Evolutionary conservation across 768 basidiomycete species (phyloP).

Genomic region (Mycena albidolilacea): DNA sequence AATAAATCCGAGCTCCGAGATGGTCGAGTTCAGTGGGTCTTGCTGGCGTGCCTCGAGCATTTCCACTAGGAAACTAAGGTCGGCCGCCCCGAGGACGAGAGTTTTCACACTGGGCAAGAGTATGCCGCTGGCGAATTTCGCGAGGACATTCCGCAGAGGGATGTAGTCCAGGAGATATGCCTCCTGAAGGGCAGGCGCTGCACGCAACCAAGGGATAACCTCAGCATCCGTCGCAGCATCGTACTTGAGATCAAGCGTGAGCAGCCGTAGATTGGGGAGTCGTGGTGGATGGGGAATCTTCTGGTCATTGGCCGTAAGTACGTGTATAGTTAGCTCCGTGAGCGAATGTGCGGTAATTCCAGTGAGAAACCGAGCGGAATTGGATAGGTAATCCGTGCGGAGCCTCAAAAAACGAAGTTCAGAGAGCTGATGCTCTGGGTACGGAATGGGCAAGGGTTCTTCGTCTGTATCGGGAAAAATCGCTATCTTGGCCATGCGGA

Average conservation of each 20-base stretch:
- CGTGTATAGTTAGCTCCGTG: background rate
- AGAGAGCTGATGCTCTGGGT: background rate
- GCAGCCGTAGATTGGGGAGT: background rate
- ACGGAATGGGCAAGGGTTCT: background rate
- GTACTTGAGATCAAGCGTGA: constrained; percentile 1
- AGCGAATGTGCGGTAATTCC: background rate
- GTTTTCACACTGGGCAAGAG: background rate
- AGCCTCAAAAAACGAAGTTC: background rate
- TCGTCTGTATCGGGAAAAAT: background rate
- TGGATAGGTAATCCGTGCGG: background rate
- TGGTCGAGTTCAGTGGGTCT: background rate
- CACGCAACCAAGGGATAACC: background rate
- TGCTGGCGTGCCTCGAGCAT: constrained; percentile 1
- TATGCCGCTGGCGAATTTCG: background rate
- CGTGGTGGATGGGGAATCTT: background rate
- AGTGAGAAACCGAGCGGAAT: background rate
- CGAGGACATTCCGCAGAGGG: background rate
- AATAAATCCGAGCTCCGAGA: background rate
- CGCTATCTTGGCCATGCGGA: background rate
- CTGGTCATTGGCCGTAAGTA: background rate
- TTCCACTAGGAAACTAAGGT: background rate
- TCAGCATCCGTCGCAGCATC: background rate
- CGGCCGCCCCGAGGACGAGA: background rate
- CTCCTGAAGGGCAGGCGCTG: background rate
- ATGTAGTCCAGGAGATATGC: background rate